Evolutionary conservation across 2,329 filamentous ascomycete species (phyloP), one percentile per base, ranked within the genome.

Genomic region (Cordyceps cicadae): DNA sequence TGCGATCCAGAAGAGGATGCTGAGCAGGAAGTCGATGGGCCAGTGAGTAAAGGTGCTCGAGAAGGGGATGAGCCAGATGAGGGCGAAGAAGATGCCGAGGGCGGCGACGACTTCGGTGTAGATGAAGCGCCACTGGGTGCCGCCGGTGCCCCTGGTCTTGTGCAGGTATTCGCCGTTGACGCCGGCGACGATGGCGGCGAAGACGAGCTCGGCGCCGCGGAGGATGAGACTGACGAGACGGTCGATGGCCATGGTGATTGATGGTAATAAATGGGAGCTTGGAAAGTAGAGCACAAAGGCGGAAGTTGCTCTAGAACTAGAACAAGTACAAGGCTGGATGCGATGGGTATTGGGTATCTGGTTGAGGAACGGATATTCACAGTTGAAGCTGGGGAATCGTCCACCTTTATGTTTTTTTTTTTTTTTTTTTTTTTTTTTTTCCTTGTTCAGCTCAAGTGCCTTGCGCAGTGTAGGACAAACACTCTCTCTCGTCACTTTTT

Each of bases 21-120:
- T 87, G 65, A 92, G 77, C 67, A 91, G 65, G 29, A 92, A 67
- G 68, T 93, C 89, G 66, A 86, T 76, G 0, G 86, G 87, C 81
- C 87, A 92, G 72, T 87, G 81, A 63, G 86, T 79, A 72, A 92
- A 90, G 52, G 79, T 81, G 55, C 77, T 76, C 2, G 83, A 81
- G 69, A 89, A 89, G 2, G 89, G 89, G 46, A 92, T 78, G 32
- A 92, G 78, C 83, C 88, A 90, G 64, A 92, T 71, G 29, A 92
- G 73, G 5, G 83, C 78, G n/a, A 90, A 76, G 46, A 92, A 71
- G 59, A 92, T 84, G 14, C 86, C 84, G 19, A 92, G 68, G 21
- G 79, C 86, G 3, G 89, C 86, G 45, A 92, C 80, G 19, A 90
- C 83, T 68, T 88, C 83, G 51, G 87, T 83, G 77, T 90, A 92